Conservation (phyloP, 2,329 filamentous ascomycete genomes). For the Curvularia spicifera region DNA sequence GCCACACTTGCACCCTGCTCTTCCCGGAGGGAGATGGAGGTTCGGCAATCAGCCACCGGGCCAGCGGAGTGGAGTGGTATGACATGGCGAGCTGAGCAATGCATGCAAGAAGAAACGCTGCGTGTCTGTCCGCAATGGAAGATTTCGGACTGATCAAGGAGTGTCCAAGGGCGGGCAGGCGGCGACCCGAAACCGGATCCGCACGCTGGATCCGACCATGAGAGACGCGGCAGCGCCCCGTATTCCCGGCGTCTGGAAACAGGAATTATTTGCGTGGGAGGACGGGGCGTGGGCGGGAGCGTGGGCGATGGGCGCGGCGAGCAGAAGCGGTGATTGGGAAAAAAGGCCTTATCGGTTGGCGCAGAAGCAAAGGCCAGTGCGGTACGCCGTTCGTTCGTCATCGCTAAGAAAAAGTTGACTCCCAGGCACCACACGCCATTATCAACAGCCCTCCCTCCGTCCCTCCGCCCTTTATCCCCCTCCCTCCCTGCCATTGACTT, state of each 20-base stretch:
- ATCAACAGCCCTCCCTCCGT: conserved; percentile 21
- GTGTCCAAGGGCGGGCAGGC: neutral
- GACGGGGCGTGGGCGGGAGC: conserved; percentile 5
- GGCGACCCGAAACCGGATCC: neutral
- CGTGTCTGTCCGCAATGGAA: neutral
- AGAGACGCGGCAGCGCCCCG: neutral
- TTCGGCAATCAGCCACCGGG: conserved; percentile 2
- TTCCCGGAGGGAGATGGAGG: conserved; percentile 10
- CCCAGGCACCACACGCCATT: conserved; percentile 14
- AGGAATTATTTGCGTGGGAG: conserved; percentile 12
- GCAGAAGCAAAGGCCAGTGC: conserved; percentile 18
- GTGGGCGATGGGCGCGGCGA: conserved; percentile 15
- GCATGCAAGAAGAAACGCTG: neutral
- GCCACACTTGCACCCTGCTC: conserved; percentile 11
- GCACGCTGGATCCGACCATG: neutral
- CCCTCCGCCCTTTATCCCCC: conserved; percentile 11
- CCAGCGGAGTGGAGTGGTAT: conserved; percentile 5
- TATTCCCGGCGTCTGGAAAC: neutral
- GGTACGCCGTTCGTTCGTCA: conserved; percentile 30
- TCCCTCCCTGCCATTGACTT: conserved; percentile 17
- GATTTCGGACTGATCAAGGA: neutral
- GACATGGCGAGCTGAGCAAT: conserved; percentile 7
- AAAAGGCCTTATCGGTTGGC: conserved; percentile 23
- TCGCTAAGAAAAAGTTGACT: conserved; percentile 40
- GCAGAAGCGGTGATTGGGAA: conserved; percentile 22